These are phyloP conservation scores for Neospermospora avenae DNA, from an alignment of 2,329 filamentous ascomycete species.

Conservation along the genomic window DNA sequence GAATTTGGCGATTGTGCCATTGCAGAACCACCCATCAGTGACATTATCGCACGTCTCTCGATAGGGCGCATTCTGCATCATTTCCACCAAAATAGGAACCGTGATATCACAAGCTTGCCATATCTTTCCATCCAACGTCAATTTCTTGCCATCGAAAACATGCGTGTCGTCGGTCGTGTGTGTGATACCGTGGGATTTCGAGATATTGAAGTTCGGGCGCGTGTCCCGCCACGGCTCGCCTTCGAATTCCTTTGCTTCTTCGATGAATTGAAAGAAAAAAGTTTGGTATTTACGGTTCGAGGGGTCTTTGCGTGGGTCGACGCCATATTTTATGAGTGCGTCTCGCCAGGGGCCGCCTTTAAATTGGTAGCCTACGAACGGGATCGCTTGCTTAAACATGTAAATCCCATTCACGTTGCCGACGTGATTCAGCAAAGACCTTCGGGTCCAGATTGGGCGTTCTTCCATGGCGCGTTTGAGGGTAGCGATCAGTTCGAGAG, in stretches of 20 bases:
- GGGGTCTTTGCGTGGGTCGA: constrained; percentile 78
- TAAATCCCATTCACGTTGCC: constrained; percentile 48
- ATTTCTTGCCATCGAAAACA: constrained; percentile 75
- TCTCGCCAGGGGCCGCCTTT: constrained; percentile 90
- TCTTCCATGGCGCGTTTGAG: constrained; percentile 65
- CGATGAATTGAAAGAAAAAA: constrained; percentile 72
- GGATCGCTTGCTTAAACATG: constrained; percentile 69
- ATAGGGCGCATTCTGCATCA: constrained; percentile 63
- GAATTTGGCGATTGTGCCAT: constrained; percentile 77
- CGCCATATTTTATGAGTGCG: constrained; percentile 76
- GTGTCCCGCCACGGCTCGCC: constrained; percentile 27
- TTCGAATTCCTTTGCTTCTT: constrained; percentile 24
- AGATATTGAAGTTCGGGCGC: constrained; percentile 27
- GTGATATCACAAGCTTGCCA: constrained; percentile 94
- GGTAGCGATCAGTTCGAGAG: constrained; percentile 61
- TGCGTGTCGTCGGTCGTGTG: constrained; percentile 51
- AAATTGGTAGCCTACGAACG: constrained; percentile 89
- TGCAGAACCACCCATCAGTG: constrained; percentile 79
- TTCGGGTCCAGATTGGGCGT: constrained; percentile 82
- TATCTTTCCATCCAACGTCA: constrained; percentile 78
- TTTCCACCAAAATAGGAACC: constrained; percentile 66
- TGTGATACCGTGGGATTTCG: constrained; percentile 11
- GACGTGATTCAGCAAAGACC: constrained; percentile 74
- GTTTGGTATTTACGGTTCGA: constrained; percentile 83
- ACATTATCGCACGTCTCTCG: constrained; percentile 55